Evolutionary conservation across 495 filamentous ascomycete genomes (phyloP), one percentile per base, ranked within the genome.

Genomic region (Hypoxylon intermedium): DNA sequence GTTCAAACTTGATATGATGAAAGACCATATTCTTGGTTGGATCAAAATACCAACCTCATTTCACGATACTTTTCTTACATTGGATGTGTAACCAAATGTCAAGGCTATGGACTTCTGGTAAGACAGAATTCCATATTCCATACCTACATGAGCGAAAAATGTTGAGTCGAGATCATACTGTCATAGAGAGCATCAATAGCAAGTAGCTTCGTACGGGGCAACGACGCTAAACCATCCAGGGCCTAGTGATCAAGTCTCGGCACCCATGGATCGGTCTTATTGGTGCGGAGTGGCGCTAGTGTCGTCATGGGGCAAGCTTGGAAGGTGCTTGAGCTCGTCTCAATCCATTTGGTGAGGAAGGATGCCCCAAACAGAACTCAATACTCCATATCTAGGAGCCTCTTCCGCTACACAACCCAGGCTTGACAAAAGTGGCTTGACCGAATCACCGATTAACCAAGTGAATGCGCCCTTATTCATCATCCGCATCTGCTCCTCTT

Each of bases 261-360:
- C 56, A 65, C n/a, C 56, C 52, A 65, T 41, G 51, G 53, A 41
- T 36, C 12, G 46, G 41, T 52, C 48, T 23, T 45, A 56, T 59
- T 59, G 61, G 46, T 30, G 38, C 34, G 55, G 44, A 56, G 51
- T 38, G 13, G 56, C 23, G 38, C 56, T 60, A 60, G 56, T 65
- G 62, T 65, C 62, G 62, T 65, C 62, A 65, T 65, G 62, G 53
- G 62, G 50, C 61, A 51, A 51, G 53, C 53, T 47, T 58, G 53
- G 53, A 37, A 64, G 36, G 47, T 49, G 20, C 15, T 16, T 15
- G 16, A 13, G 36, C 36, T 38, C 9, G 33, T n/a, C 33, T 30
- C 4, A 30, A 30, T 30, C 26, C 9, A n/a, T 9, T 34, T 16
- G 36, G 36, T 15, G 13, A 16, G 12, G 31, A 5, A 13, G 20